Conservation (phyloP, 441 rosid species). For the Euphorbia corollata region DNA sequence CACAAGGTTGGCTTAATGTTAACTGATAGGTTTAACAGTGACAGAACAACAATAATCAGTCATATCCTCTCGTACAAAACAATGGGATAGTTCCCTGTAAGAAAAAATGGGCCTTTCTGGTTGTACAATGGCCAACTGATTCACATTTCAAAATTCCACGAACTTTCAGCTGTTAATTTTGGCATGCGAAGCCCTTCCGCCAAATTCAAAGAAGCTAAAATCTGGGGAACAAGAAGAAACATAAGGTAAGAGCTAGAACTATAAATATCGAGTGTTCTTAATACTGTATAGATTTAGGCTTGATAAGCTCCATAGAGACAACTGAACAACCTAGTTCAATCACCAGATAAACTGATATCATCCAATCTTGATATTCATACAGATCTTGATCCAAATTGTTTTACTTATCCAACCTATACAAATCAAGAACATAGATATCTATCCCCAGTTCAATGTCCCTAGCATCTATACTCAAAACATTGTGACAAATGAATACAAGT, state of each 20-base stretch:
- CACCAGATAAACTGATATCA: background rate
- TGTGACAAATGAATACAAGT: too few relatives aligned
- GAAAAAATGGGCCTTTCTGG: too few relatives aligned
- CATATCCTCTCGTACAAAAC: too few relatives aligned
- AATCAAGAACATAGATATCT: too few relatives aligned
- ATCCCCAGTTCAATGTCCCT: too few relatives aligned
- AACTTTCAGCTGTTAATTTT: slow-evolving; percentile 26
- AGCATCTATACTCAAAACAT: too few relatives aligned
- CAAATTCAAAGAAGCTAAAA: slow-evolving; percentile 27
- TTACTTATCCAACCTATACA: too few relatives aligned
- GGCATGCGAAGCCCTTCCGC: slow-evolving; percentile 28
- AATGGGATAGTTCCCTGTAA: too few relatives aligned
- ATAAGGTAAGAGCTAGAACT: background rate
- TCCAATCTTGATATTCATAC: background rate
- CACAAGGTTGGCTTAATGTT: too few relatives aligned
- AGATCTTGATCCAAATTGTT: too few relatives aligned
- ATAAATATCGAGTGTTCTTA: background rate
- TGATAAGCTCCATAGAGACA: background rate
- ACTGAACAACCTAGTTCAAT: background rate
- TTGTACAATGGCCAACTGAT: background rate
- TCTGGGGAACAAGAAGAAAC: slow-evolving; percentile 14
- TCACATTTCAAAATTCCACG: slow-evolving; percentile 30
- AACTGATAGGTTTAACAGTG: too few relatives aligned
- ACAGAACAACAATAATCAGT: too few relatives aligned
- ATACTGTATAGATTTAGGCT: background rate